Conservation (phyloP, 306 rosid species). For the Dalbergia cochinchinensis region DNA sequence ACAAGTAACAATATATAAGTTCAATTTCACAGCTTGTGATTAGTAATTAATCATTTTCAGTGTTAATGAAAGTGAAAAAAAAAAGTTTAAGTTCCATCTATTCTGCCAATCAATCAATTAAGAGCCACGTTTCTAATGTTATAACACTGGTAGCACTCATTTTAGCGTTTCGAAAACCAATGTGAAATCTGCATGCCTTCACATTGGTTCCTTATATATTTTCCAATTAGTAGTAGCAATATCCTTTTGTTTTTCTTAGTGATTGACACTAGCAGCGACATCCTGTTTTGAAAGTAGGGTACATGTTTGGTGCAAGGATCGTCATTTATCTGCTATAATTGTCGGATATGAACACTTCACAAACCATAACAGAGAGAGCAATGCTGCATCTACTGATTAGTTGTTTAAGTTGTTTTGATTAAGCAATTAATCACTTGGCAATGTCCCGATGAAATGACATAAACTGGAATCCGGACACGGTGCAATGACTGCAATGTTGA, state of each 20-base stretch:
- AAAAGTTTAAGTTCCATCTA: too few species aligned
- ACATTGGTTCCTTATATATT: too few species aligned
- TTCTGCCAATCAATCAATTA: background rate
- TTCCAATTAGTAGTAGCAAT: too few species aligned
- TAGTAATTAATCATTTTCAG: too few species aligned
- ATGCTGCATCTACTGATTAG: background rate
- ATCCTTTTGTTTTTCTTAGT: background rate
- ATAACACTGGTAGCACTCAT: background rate
- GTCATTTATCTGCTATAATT: background rate
- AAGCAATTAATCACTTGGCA: background rate
- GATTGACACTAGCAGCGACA: background rate
- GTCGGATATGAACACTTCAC: constrained; percentile 8
- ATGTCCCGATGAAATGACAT: too few species aligned
- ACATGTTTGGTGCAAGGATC: background rate
- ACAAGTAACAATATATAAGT: too few species aligned
- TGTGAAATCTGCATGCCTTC: too few species aligned
- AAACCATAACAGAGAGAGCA: background rate
- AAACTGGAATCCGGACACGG: too few species aligned
- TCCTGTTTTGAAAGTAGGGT: background rate
- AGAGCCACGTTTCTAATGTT: background rate
- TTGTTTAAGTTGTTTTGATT: too few species aligned
- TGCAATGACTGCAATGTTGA: too few species aligned
- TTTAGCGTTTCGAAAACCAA: background rate
- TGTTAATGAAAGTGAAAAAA: too few species aligned
- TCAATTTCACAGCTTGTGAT: too few species aligned